phyloP scores from a whole-genome alignment of 257 asterid species.

The Thymus mandschuricus region DNA sequence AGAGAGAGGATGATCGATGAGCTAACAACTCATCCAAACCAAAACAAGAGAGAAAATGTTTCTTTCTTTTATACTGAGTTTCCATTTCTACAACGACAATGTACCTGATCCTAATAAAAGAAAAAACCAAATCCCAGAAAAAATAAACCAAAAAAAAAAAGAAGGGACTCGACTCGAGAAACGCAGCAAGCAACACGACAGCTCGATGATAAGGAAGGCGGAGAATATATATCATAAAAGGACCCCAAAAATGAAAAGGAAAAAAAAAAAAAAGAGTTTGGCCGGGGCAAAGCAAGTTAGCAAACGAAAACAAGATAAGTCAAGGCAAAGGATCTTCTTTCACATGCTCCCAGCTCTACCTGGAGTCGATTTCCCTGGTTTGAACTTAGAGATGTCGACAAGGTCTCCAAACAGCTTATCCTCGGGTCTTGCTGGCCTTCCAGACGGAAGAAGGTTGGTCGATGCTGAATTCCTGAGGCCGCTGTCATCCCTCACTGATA shows the following conservation, averaged over 20 bases:
- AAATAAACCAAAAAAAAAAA: conserved; percentile 2
- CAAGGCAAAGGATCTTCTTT: conserved; percentile 23
- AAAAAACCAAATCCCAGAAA: conserved; percentile 17
- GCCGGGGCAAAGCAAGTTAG: conserved; percentile 15
- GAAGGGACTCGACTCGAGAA: neutral
- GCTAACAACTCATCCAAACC: neutral
- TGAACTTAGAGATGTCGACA: conserved; percentile 58
- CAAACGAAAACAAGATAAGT: conserved; percentile 30
- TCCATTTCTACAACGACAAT: conserved; percentile 43
- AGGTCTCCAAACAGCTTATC: conserved; percentile 71
- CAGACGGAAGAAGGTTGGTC: conserved; percentile 61
- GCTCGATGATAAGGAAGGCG: conserved; percentile 9
- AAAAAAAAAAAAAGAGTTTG: neutral
- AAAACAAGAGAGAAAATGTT: conserved; percentile 23
- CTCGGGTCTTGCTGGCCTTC: conserved; percentile 75
- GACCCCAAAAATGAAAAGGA: neutral
- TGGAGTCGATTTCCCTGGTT: conserved; percentile 41
- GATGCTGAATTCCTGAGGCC: conserved; percentile 46
- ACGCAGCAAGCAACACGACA: conserved; percentile 34
- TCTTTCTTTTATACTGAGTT: conserved; percentile 33
- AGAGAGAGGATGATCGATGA: neutral
- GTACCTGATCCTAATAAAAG: conserved; percentile 37
- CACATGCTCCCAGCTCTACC: conserved; percentile 56
- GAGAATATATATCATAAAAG: conserved; percentile 28
- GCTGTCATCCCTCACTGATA: conserved; percentile 72